These are phyloP conservation scores for Xylariomycetidae sp. DNA, from an alignment of 2,329 filamentous ascomycete species.

Conservation along the genomic window DNA sequence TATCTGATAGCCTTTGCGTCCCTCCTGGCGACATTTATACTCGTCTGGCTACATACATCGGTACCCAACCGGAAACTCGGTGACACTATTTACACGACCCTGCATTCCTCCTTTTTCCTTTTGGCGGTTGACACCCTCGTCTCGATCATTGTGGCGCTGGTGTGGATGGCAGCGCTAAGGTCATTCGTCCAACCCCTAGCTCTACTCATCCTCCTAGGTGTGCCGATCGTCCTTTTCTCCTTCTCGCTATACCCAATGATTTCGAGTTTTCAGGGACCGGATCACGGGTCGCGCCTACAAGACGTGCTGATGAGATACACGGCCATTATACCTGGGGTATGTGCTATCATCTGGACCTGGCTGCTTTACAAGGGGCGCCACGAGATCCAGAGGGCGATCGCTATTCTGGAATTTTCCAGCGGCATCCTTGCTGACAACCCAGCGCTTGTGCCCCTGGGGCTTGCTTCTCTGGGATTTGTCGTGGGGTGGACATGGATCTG, in stretches of 20 bases:
- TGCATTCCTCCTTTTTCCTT: constrained; percentile 83
- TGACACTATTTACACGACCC: constrained; percentile 88
- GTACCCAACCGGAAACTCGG: constrained; percentile 68
- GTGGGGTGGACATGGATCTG: constrained; percentile 93
- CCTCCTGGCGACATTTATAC: constrained; percentile 80
- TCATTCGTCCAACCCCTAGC: constrained; percentile 87
- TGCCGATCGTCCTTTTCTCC: constrained; percentile 79
- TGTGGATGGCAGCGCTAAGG: constrained; percentile 85
- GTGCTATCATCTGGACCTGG: constrained; percentile 77
- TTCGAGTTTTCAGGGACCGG: constrained; percentile 76
- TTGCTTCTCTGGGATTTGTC: constrained; percentile 68
- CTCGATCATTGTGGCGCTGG: constrained; percentile 78
- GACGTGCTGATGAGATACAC: constrained; percentile 87
- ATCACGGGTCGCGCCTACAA: constrained; percentile 73
- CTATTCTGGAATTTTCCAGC: constrained; percentile 88
- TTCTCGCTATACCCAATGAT: constrained; percentile 91
- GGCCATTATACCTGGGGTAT: constrained; percentile 68
- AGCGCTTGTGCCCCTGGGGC: constrained; percentile 77
- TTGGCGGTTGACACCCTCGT: constrained; percentile 87
- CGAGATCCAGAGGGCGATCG: constrained; percentile 76
- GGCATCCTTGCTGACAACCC: constrained; percentile 82
- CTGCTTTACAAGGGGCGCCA: constrained; percentile 75
- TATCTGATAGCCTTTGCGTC: constrained; percentile 81
- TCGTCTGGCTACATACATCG: constrained; percentile 86
- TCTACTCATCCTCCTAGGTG: constrained; percentile 72